Base-by-base conservation (phyloP, 1,284 basidiomycete genomes). In the Ceratobasidium papillatum region DNA sequence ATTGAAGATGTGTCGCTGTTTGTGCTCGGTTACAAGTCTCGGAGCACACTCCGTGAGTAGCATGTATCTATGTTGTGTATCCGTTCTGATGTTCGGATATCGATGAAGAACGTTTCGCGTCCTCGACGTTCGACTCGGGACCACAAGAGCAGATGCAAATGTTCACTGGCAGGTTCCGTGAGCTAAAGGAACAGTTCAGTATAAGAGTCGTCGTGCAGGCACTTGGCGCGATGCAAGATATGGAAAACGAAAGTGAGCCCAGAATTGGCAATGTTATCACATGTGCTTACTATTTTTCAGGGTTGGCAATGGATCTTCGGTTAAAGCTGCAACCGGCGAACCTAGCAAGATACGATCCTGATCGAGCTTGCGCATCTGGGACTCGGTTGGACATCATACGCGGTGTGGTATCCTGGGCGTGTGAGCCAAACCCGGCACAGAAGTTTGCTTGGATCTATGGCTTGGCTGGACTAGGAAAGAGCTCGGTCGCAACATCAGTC, bases 381-480 rank as follows among this genome's bases (percentile, higher is more conserved):
- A 64, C 62, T 14, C 62, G 45, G 19, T 25, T 27, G 36, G 3
- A 3, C 4, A 30, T 47, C 27, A n/a, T 64, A 8, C 2, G 32
- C 63, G 27, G 34, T 1, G 47, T 52, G 9, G 2, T 27, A 4
- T 17, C 4, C 11, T 65, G 63, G 63, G 19, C 9, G 22, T 8
- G 32, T 12, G 34, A 38, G 4, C 17, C 4, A 4, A 7, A 34
- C 30, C 3, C 30, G 3, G 17, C 34, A 11, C 19, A 14, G 22
- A 47, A 36, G 30, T 27, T 65, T 8, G 25, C 74, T 51, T 79
- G 79, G 78, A 69, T 80, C 9, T 54, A 78, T 68, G 79, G 79
- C 12, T 61, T 76, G 32, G 78, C 79, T 30, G 79, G 79, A 3
- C 77, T 78, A 9, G 79, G 79, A 8, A 80, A 80, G 56, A 75